Percentiles rank a stretch among this genome's conserved stretches.
These are phyloP conservation scores for Pichia sporocuriosa DNA, from an alignment of 805 yeast genomes.

Conservation along the genomic window DNA sequence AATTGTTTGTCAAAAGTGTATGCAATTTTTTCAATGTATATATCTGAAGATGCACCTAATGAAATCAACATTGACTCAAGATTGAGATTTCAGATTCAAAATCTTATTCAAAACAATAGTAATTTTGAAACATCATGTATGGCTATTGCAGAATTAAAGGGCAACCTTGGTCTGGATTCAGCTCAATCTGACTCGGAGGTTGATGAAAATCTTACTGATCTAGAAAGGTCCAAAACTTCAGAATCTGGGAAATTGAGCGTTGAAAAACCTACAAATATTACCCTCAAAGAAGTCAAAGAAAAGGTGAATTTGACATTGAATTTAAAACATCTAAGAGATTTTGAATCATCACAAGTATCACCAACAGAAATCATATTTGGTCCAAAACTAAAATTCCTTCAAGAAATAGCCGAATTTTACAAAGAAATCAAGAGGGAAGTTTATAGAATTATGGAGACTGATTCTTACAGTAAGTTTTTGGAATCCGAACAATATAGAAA, in stretches of 20 bases:
- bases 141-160: constrained; percentile 3
- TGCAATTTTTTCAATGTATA: constrained; percentile 57
- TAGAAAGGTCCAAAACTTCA: too few relatives aligned
- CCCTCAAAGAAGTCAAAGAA: not conserved
- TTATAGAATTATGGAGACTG: constrained; percentile 57
- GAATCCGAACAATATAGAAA: constrained; percentile 34
- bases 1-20: constrained; percentile 57
- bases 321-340: constrained; percentile 5
- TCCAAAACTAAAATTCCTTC: constrained; percentile 32
- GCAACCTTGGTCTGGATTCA: not conserved
- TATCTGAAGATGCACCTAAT: constrained; percentile 60
- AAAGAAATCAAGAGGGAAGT: constrained; percentile 44
- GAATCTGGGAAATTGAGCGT: too few relatives aligned
- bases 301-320: constrained; percentile 1
- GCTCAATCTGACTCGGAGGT: not conserved
- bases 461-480: constrained; percentile 67
- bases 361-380: constrained; percentile 32
- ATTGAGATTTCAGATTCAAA: constrained; percentile 14
- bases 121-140: constrained; percentile 2
- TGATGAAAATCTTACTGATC: not conserved
- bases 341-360: constrained; percentile 13
- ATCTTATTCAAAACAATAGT: constrained; percentile 2
- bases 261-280: not conserved
- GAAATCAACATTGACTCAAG: constrained; percentile 57
- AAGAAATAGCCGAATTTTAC: constrained; percentile 36